These are phyloP conservation scores for Venturia pyrina DNA, from an alignment of 2,329 filamentous ascomycete genomes.

Conservation along the genomic window DNA sequence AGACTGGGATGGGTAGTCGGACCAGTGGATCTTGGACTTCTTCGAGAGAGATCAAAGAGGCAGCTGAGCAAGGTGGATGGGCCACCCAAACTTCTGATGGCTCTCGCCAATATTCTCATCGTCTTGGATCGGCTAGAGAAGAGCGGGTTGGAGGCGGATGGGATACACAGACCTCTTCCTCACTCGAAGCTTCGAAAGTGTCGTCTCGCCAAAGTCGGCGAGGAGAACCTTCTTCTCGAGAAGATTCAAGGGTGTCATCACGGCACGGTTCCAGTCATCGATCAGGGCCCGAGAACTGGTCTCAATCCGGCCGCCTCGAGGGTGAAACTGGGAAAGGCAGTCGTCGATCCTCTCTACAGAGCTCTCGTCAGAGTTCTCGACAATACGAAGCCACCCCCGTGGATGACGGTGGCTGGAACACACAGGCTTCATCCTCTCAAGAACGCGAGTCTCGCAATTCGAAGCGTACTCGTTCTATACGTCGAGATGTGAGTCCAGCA, in stretches of 20 bases:
- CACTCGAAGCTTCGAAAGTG: background rate
- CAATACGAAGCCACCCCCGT: background rate
- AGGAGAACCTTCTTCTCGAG: background rate
- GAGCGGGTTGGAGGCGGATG: background rate
- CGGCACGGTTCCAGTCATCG: background rate
- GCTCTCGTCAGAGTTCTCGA: background rate
- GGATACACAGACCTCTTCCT: background rate
- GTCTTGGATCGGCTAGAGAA: background rate
- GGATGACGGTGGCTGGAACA: background rate
- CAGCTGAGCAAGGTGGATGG: background rate
- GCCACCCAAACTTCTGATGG: background rate
- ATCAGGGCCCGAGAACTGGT: background rate
- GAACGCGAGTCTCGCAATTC: background rate
- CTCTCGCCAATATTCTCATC: background rate
- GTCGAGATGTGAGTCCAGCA: background rate
- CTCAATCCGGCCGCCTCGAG: background rate
- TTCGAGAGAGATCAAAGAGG: background rate
- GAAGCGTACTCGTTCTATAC: background rate
- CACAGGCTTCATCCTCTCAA: background rate
- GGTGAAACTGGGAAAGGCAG: background rate
- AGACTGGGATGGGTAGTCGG: background rate
- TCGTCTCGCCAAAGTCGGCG: background rate
- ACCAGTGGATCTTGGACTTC: background rate
- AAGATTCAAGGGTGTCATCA: background rate
- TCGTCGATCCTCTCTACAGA: background rate